A percentile compares a stretch with the other conserved stretches of the same genome.
Evolutionary conservation across 2,329 filamentous ascomycete species (phyloP).

Genomic region (Colletotrichum gloeosporioides): DNA sequence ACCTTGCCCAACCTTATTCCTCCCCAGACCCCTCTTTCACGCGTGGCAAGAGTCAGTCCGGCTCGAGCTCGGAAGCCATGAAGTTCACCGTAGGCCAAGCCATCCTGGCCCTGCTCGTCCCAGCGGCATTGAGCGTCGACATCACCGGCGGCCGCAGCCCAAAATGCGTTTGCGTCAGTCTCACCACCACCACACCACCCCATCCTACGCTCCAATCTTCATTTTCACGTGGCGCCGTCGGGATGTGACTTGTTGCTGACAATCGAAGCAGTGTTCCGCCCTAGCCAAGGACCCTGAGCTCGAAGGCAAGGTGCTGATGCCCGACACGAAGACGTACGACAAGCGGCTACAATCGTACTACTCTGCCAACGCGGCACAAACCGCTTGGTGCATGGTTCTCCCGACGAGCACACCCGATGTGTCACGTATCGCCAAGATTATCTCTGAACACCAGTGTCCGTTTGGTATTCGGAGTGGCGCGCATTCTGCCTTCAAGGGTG

Average conservation of each 20-base stretch:
- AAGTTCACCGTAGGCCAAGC: neutral
- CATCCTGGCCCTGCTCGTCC: neutral
- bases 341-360: conserved; percentile 30
- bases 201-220: neutral
- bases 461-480: conserved; percentile 33
- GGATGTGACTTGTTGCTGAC: neutral
- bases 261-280: conserved; percentile 25
- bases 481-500: conserved; percentile 28
- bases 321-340: conserved; percentile 25
- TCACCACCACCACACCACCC: neutral
- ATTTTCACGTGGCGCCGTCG: neutral
- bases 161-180: neutral
- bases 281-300: conserved; percentile 24
- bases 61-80: neutral
- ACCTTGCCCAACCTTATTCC: neutral
- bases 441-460: conserved; percentile 27
- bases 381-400: conserved; percentile 28
- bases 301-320: conserved; percentile 27
- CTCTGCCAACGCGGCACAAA: conserved; percentile 34
- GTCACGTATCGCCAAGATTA: conserved; percentile 24
- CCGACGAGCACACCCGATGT: conserved; percentile 11
- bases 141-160: neutral
- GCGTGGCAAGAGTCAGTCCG: neutral
- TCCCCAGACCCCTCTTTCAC: neutral
- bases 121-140: neutral